A percentile compares a stretch with the other conserved stretches of the same genome.
These are phyloP conservation scores for Trichophyton simii DNA, from an alignment of 2,329 filamentous ascomycete species.

Conservation along the genomic window DNA sequence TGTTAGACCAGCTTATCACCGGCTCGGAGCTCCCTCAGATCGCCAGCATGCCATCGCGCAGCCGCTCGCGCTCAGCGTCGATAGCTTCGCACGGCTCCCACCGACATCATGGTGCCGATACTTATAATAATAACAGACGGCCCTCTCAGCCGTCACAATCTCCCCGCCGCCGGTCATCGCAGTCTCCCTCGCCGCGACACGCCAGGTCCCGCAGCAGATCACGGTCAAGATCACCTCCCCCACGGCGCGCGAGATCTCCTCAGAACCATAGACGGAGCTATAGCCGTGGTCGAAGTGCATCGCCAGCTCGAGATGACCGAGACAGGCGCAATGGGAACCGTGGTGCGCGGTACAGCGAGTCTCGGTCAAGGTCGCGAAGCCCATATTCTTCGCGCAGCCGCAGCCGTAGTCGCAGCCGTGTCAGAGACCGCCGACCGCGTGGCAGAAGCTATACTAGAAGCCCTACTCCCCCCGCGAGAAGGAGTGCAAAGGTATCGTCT, in stretches of 20 bases:
- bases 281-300: background rate
- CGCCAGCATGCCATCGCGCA: constrained; percentile 1
- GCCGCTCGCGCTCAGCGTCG: constrained; percentile 3
- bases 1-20: background rate
- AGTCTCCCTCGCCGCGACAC: constrained; percentile 17
- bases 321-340: constrained; percentile 17
- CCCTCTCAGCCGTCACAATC: constrained; percentile 5
- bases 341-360: constrained; percentile 12
- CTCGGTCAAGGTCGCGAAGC: constrained; percentile 7
- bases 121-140: background rate
- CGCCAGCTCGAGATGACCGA: background rate
- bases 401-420: constrained; percentile 30
- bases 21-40: background rate
- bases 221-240: constrained; percentile 1
- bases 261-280: background rate
- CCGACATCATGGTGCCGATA: background rate
- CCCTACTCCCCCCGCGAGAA: constrained; percentile 16
- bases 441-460: constrained; percentile 28
- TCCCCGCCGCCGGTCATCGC: constrained; percentile 18
- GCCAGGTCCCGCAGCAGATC: constrained; percentile 13
- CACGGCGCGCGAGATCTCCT: background rate
- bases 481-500: constrained; percentile 27
- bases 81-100: background rate
- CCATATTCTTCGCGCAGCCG: constrained; percentile 23
- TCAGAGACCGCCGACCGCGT: constrained; percentile 24